Conservation (phyloP, 208 protist species). For the Trypanosoma rangeli region DNA sequence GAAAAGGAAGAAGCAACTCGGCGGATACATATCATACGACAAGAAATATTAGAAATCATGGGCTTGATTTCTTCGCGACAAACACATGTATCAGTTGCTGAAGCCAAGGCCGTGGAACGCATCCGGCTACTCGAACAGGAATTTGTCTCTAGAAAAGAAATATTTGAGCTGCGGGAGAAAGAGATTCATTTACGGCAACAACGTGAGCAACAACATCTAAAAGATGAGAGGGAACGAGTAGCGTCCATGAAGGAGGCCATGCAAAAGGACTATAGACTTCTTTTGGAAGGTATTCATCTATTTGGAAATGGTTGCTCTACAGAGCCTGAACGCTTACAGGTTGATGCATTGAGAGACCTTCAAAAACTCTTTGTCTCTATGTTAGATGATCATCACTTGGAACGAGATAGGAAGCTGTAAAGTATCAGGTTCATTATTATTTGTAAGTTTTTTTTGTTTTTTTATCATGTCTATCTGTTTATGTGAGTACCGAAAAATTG, state of each 20-base stretch:
- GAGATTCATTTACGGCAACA: constrained; percentile 26
- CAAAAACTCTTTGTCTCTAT: constrained; percentile 18
- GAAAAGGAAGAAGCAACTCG: constrained; percentile 19
- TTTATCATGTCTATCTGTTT: constrained; percentile 1
- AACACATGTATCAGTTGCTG: constrained; percentile 8
- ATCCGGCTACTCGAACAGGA: constrained; percentile 14
- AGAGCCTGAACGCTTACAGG: constrained; percentile 16
- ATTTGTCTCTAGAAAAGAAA: constrained; percentile 16
- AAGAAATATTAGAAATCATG: constrained; percentile 11
- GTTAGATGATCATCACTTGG: constrained; percentile 7
- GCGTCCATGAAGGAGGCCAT: constrained; percentile 6
- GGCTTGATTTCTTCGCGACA: constrained; percentile 20
- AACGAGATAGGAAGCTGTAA: constrained; percentile 4
- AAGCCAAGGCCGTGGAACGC: constrained; percentile 5
- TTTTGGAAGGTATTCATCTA: constrained; percentile 20
- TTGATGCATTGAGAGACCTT: constrained; percentile 22
- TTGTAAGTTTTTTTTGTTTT: constrained; percentile 23
- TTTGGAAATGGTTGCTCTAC: constrained; percentile 7
- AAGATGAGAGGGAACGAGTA: constrained; percentile 20
- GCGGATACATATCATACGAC: constrained; percentile 21
- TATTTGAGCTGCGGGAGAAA: constrained; percentile 29
- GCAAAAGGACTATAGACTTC: constrained; percentile 13
- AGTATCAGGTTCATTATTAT: background rate
- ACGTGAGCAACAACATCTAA: constrained; percentile 25
- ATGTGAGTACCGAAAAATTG: background rate